Conservation (phyloP, 768 basidiomycete species). For the Suillus lakei region DNA sequence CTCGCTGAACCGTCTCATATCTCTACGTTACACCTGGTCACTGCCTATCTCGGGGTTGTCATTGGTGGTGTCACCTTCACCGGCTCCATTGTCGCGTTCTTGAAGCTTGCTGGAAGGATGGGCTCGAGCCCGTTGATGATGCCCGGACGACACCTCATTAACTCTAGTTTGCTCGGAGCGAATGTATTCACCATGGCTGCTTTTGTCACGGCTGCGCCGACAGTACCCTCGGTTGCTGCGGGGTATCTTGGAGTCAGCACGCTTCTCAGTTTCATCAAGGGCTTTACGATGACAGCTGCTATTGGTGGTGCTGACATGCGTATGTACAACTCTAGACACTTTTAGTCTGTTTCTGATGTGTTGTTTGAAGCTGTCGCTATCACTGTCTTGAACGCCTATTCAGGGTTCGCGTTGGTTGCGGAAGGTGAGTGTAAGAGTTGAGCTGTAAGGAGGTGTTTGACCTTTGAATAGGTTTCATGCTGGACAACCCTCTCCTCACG, state of each 20-base stretch:
- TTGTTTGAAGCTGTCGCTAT: constrained; percentile 75
- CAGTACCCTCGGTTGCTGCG: constrained; percentile 76
- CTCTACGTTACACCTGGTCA: constrained; percentile 75
- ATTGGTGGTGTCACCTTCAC: constrained; percentile 92
- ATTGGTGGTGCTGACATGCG: constrained; percentile 96
- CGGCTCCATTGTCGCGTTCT: constrained; percentile 87
- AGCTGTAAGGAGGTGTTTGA: background rate
- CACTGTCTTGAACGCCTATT: constrained; percentile 89
- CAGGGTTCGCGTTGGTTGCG: constrained; percentile 88
- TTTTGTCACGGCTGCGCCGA: constrained; percentile 71
- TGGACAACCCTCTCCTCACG: constrained; percentile 83
- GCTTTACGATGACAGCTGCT: constrained; percentile 87
- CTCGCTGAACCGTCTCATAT: constrained; percentile 71
- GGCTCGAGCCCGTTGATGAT: constrained; percentile 72
- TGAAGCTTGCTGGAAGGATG: constrained; percentile 86
- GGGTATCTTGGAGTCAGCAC: constrained; percentile 78
- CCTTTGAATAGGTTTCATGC: constrained; percentile 68
- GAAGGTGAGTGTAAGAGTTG: constrained; percentile 54
- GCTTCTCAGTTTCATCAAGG: constrained; percentile 81
- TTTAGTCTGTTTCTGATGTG: constrained; percentile 13
- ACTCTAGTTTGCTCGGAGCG: constrained; percentile 66
- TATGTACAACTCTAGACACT: constrained; percentile 42
- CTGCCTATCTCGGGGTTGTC: constrained; percentile 85
- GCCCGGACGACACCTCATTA: constrained; percentile 80
- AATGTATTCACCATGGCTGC: constrained; percentile 78